Evolutionary conservation across 768 basidiomycete genomes (phyloP), one percentile per base, ranked within the genome.

Genomic region (Kwoniella dendrophila): DNA sequence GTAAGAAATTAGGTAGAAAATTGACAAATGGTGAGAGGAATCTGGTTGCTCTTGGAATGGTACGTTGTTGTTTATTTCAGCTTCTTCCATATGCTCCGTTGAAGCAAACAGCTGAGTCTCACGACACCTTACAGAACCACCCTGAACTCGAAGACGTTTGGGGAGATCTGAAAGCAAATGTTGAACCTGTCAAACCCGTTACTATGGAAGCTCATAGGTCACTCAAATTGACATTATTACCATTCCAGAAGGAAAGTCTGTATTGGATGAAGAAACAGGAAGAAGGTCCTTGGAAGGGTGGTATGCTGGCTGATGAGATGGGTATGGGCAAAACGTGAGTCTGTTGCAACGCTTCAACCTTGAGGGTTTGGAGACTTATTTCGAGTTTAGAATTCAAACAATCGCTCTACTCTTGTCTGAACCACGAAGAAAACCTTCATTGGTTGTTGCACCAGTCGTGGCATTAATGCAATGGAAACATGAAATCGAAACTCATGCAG

Each of bases 221-320:
- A n/a, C 81, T 98, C 62, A 95, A 92, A 76, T 84, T 90, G 51
- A 86, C 84, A 0, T 84, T 99, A 3, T 82, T 99, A 34, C 95
- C 94, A 0, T 99, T 98, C 84, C 96, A 99, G 78, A 86, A 85
- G 50, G 96, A 99, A 80, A 92, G 90, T 80, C 82, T 99, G 66
- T 88, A 83, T 72, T 99, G 96, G 96, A 95, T 99, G 92, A 85
- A 86, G 68, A 84, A 90, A 73, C 96, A 98, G 81, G 96, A 99
- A 77, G 81, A 87, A 56, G 84, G 89, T 6, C 80, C 86, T 1
- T 98, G 94, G 90, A 82, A 83, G 49, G 96, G 95, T 36, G 96
- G 95, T 4, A 88, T 97, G 86, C 83, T 97, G 55, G 92, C 93
- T 20, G 79, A 78, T 66, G 77, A 78, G 71, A 78, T 79, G 92